These are phyloP conservation scores for Asterionellopsis glacialis DNA, from an alignment of 108 stramenopile species.

Conservation along the genomic window DNA sequence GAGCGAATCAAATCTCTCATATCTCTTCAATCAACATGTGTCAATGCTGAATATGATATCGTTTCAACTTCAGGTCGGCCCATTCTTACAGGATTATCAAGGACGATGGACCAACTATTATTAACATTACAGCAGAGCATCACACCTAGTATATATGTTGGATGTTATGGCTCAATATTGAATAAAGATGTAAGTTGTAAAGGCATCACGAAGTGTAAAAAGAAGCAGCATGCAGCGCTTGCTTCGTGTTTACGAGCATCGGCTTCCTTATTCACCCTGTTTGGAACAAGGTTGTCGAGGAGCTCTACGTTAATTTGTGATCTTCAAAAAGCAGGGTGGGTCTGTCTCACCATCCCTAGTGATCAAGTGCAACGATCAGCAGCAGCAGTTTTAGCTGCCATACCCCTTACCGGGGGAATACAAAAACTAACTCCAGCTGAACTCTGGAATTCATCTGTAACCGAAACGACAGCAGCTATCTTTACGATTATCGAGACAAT, in stretches of 20 bases:
- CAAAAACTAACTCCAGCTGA: slow-evolving; percentile 22
- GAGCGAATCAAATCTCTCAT: slow-evolving; percentile 1
- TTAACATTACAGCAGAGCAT: not conserved
- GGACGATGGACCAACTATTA: slow-evolving; percentile 8
- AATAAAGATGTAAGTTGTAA: not conserved
- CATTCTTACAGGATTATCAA: slow-evolving; percentile 20
- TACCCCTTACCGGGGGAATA: slow-evolving; percentile 26
- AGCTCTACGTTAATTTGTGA: slow-evolving; percentile 16
- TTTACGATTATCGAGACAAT: slow-evolving; percentile 14
- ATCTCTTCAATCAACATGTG: slow-evolving; percentile 13
- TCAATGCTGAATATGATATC: slow-evolving; percentile 26
- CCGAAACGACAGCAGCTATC: slow-evolving; percentile 10
- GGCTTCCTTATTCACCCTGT: slow-evolving; percentile 22
- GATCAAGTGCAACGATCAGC: slow-evolving; percentile 22
- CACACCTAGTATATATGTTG: not conserved
- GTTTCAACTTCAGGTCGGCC: slow-evolving; percentile 16
- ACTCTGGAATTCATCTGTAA: slow-evolving; percentile 18
- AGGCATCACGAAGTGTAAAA: slow-evolving; percentile 6
- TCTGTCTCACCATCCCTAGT: slow-evolving; percentile 7
- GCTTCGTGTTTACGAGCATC: slow-evolving; percentile 19
- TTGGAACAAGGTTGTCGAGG: slow-evolving; percentile 36
- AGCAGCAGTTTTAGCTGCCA: slow-evolving; percentile 20
- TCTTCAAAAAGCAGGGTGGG: slow-evolving; percentile 11
- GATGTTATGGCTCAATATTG: not conserved
- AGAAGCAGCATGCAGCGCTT: slow-evolving; percentile 14